Percentiles rank a stretch among this genome's conserved stretches.
These are phyloP conservation scores for Fusarium sp. DNA, from an alignment of 2,329 filamentous ascomycete species.

Conservation along the genomic window DNA sequence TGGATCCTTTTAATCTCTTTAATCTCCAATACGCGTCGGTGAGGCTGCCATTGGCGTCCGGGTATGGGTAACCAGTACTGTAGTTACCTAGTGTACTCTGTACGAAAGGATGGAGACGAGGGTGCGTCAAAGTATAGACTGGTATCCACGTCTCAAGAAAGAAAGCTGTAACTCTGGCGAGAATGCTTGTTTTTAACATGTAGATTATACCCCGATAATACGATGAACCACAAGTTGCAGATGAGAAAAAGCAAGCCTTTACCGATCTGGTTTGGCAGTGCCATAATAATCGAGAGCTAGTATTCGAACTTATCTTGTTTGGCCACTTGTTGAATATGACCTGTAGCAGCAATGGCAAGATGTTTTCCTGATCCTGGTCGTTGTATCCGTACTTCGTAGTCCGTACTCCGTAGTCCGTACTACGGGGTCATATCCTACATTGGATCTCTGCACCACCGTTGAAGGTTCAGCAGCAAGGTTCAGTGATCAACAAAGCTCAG, in stretches of 20 bases:
- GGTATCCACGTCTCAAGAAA: slow-evolving; percentile 26
- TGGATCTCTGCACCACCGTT: slow-evolving; percentile 12
- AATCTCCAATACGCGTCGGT: slow-evolving; percentile 47
- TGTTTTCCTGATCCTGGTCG: slow-evolving; percentile 7
- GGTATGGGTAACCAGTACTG: no score
- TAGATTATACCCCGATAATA: not conserved
- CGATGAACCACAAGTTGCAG: slow-evolving; percentile 11
- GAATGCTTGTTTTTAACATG: not conserved
- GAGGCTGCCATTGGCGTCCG: slow-evolving; percentile 39
- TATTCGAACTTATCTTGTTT: not conserved
- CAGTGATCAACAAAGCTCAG: not conserved
- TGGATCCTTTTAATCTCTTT: slow-evolving; percentile 44
- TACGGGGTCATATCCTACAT: slow-evolving; percentile 10
- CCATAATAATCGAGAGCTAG: not conserved
- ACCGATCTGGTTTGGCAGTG: not conserved
- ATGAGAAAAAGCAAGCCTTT: not conserved
- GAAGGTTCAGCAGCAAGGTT: not conserved
- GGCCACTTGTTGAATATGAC: slow-evolving; percentile 3
- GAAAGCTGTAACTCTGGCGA: slow-evolving; percentile 2
- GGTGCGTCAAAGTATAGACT: slow-evolving; percentile 15
- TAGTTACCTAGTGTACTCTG: no score
- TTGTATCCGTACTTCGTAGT: no score
- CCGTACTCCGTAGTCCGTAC: no score
- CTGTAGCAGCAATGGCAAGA: not conserved
- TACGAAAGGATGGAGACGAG: slow-evolving; percentile 28